phyloP scores from a whole-genome alignment of 2,329 filamentous ascomycete genomes.

The Cladosporium sp. region DNA sequence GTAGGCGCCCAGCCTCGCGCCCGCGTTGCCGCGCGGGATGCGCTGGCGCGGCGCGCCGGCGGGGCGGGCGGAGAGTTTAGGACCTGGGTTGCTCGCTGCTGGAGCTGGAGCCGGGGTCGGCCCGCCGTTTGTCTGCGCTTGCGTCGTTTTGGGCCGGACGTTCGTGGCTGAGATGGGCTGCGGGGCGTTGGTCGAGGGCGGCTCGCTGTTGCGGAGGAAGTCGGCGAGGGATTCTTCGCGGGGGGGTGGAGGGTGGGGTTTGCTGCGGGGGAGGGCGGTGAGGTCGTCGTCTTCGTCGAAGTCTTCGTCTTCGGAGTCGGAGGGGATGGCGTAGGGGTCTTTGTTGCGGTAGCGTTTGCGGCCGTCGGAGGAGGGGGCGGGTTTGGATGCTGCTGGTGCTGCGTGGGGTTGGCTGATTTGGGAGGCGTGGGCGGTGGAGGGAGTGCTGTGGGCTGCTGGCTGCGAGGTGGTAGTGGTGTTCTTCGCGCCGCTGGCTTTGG shows the following conservation, averaged over 20 bases:
- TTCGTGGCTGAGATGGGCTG: constrained; percentile 13
- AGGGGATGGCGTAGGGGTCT: constrained; percentile 91
- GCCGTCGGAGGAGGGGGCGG: constrained; percentile 37
- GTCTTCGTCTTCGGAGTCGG: constrained; percentile 52
- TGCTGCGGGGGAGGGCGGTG: constrained; percentile 36
- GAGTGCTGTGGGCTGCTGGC: neutral
- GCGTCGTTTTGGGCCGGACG: constrained; percentile 16
- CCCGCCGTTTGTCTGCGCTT: constrained; percentile 17
- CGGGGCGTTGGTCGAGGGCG: constrained; percentile 39
- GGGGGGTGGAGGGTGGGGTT: constrained; percentile 21
- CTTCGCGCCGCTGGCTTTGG: neutral
- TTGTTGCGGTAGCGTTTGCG: constrained; percentile 71
- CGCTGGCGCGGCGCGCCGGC: constrained; percentile 16
- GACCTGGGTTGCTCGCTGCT: too few species aligned
- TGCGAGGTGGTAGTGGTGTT: neutral
- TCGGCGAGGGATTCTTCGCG: constrained; percentile 64
- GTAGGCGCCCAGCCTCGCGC: constrained; percentile 7
- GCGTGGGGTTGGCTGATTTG: too few species aligned
- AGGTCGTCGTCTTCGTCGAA: constrained; percentile 41
- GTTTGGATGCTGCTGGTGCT: neutral
- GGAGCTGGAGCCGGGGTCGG: constrained; percentile 5
- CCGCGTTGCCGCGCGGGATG: constrained; percentile 20
- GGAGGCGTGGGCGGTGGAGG: neutral
- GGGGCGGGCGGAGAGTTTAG: constrained; percentile 13
- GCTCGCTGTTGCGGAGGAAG: constrained; percentile 64